Percentiles rank a stretch among this genome's conserved stretches.
These are phyloP conservation scores for Hypholoma fasciculare DNA, from an alignment of 768 basidiomycete species.

Conservation along the genomic window DNA sequence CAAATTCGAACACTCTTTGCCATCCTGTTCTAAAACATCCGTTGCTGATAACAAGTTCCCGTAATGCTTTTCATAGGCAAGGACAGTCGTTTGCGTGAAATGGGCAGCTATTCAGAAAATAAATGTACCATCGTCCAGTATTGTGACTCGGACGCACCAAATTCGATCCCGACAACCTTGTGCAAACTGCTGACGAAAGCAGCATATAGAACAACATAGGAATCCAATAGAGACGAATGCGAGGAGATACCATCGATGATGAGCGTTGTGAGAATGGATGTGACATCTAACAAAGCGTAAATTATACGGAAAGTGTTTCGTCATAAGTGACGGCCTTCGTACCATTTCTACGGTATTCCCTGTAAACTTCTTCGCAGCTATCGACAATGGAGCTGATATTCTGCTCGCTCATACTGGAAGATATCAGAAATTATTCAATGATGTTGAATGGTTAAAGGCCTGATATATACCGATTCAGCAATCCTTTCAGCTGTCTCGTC, in stretches of 20 bases:
- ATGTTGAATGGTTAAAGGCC: not conserved
- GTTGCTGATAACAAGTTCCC: conserved; percentile 4
- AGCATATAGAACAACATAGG: conserved; percentile 86
- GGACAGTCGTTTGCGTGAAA: conserved; percentile 74
- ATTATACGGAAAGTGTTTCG: not conserved
- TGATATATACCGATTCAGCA: conserved; percentile 73
- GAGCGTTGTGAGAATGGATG: conserved; percentile 71
- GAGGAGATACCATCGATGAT: conserved; percentile 79
- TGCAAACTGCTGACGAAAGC: conserved; percentile 82
- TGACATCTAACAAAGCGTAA: conserved; percentile 60
- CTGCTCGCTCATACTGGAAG: conserved; percentile 80
- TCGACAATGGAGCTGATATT: conserved; percentile 78
- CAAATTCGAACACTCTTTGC: conserved; percentile 90
- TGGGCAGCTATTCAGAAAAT: conserved; percentile 58
- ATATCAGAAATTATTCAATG: not conserved
- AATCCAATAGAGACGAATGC: conserved; percentile 81
- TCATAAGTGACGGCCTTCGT: conserved; percentile 44
- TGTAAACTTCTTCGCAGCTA: conserved; percentile 74
- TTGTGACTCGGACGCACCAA: conserved; percentile 55
- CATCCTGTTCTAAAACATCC: conserved; percentile 35
- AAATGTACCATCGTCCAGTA: not conserved
- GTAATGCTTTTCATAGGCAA: conserved; percentile 65
- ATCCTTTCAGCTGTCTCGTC: conserved; percentile 77
- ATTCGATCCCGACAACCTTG: conserved; percentile 82
- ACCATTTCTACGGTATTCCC: conserved; percentile 81